Conservation (phyloP, 208 protist species). For the Porcisia deanei region DNA sequence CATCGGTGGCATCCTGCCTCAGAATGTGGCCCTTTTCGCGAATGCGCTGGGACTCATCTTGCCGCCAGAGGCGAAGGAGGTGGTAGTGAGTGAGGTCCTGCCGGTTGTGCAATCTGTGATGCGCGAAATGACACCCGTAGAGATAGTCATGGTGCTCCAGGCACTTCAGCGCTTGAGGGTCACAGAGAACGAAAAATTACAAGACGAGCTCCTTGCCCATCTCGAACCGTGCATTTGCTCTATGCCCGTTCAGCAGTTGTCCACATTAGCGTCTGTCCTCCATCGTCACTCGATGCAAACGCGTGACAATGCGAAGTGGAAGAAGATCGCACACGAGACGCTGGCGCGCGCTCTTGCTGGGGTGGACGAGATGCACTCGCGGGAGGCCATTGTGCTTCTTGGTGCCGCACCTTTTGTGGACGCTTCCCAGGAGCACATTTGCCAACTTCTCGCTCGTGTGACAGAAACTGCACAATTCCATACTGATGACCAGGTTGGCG, state of each 20-base stretch:
- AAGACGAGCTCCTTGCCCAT: conserved; percentile 50
- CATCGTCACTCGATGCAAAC: conserved; percentile 32
- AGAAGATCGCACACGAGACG: conserved; percentile 35
- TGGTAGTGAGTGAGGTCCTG: conserved; percentile 46
- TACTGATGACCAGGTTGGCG: conserved; percentile 64
- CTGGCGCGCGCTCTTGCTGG: conserved; percentile 34
- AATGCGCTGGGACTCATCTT: conserved; percentile 67
- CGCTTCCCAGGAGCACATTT: conserved; percentile 43
- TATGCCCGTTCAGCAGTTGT: conserved; percentile 76
- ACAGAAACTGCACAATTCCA: conserved; percentile 65
- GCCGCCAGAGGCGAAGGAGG: conserved; percentile 34
- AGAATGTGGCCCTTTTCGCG: conserved; percentile 79
- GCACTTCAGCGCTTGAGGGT: conserved; percentile 64
- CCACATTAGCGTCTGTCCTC: conserved; percentile 66
- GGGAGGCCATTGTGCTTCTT: conserved; percentile 68
- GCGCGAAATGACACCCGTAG: conserved; percentile 72
- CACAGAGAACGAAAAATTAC: conserved; percentile 34
- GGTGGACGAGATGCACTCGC: conserved; percentile 71
- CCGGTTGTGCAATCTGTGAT: conserved; percentile 52
- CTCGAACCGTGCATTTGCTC: conserved; percentile 50
- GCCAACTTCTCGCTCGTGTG: conserved; percentile 48
- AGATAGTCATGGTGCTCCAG: conserved; percentile 86
- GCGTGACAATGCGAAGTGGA: conserved; percentile 43
- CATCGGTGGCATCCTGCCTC: conserved; percentile 56
- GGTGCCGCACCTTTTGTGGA: conserved; percentile 34